These are phyloP conservation scores for Daldinia sp. DNA, from an alignment of 2,329 filamentous ascomycete genomes.

Conservation along the genomic window DNA sequence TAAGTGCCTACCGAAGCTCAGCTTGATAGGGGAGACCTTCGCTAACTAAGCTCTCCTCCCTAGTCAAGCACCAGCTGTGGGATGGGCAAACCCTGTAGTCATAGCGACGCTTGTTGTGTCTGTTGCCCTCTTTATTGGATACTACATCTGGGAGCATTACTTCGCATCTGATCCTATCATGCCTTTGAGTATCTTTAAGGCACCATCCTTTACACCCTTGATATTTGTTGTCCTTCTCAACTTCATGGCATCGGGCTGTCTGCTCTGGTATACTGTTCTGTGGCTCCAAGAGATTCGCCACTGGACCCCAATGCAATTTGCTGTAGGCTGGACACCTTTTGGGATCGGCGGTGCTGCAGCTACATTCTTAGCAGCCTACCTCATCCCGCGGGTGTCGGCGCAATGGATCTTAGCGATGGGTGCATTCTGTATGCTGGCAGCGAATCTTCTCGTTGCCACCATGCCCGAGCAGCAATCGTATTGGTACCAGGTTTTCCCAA, in stretches of 20 bases:
- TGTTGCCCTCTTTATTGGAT: constrained; percentile 26
- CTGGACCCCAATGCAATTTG: constrained; percentile 56
- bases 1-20: not conserved
- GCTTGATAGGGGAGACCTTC: not conserved
- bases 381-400: constrained; percentile 60
- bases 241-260: constrained; percentile 61
- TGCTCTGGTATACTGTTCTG: constrained; percentile 61
- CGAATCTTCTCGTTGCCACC: constrained; percentile 56
- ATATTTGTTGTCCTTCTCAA: constrained; percentile 56
- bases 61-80: constrained; percentile 4
- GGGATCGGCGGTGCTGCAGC: constrained; percentile 53
- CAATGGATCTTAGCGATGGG: constrained; percentile 63
- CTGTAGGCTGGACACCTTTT: constrained; percentile 57
- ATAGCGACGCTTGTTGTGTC: constrained; percentile 54
- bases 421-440: constrained; percentile 36
- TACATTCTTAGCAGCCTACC: constrained; percentile 58
- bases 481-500: constrained; percentile 59
- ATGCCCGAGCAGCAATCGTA: constrained; percentile 60
- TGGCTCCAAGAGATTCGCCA: constrained; percentile 60
- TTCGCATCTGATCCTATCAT: constrained; percentile 58
- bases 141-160: constrained; percentile 56
- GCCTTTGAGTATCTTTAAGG: constrained; percentile 59
- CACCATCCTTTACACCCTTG: constrained; percentile 58
- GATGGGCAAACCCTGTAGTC: constrained; percentile 33
- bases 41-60: not conserved